These are phyloP conservation scores for Cenchrus fungigraminus DNA, from an alignment of 176 grass and related monocot species.

Conservation along the genomic window DNA sequence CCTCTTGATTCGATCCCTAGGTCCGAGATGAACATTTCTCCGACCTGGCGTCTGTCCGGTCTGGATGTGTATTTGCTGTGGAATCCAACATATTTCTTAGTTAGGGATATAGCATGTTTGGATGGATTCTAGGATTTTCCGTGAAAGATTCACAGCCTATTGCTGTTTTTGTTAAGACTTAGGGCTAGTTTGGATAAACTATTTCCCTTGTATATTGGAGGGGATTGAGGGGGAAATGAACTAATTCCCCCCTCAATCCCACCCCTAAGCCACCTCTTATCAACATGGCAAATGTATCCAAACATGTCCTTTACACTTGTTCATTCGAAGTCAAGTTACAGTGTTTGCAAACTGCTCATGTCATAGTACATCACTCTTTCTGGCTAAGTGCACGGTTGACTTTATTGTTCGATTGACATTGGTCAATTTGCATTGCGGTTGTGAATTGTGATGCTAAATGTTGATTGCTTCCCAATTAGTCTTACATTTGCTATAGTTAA, in stretches of 20 bases:
- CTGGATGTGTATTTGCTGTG: not conserved
- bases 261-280: no score
- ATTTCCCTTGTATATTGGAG: no score
- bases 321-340: not conserved
- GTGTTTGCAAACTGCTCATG: not conserved
- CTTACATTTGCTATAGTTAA: not conserved
- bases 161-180: not conserved
- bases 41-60: not conserved
- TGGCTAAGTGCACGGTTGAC: not conserved
- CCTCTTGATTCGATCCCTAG: conserved; percentile 19
- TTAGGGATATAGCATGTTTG: not conserved
- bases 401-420: not conserved
- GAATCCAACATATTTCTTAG: not conserved
- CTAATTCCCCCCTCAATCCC: no score
- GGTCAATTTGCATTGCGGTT: not conserved
- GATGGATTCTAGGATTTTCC: conserved; percentile 2
- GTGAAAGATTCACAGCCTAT: not conserved
- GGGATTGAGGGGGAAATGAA: not conserved
- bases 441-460: not conserved
- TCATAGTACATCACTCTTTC: not conserved
- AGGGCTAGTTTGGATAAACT: not conserved
- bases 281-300: not conserved
- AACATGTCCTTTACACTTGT: not conserved
- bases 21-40: not conserved
- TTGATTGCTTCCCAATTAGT: not conserved